A percentile compares a stretch with the other conserved stretches of the same genome.
Evolutionary conservation across 2,329 filamentous ascomycete genomes (phyloP).

Genomic region (Pyrenochaeta sp.): DNA sequence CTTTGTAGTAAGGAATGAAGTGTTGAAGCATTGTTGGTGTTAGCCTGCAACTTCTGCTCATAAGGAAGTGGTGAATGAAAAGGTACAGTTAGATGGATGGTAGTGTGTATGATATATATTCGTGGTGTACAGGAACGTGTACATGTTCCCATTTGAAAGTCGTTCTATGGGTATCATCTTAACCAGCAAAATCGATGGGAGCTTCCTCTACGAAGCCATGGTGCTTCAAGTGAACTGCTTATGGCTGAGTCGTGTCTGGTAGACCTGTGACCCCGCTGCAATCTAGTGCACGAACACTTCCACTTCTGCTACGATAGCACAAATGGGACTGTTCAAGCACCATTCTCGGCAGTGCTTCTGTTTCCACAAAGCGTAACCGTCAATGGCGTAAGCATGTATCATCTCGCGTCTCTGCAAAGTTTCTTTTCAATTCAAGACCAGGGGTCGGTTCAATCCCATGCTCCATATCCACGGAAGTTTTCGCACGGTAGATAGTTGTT

Average conservation of each 20-base stretch:
- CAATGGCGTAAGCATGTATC: neutral
- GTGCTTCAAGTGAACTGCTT: too few relatives aligned
- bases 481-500: conserved; percentile 49
- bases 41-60: neutral
- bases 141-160: too few relatives aligned
- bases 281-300: neutral
- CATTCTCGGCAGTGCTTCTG: neutral
- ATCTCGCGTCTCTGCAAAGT: neutral
- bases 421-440: neutral
- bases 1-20: neutral
- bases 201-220: too few relatives aligned
- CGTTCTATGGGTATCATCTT: too few relatives aligned
- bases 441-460: neutral
- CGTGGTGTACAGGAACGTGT: too few relatives aligned
- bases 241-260: too few relatives aligned
- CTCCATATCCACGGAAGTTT: conserved; percentile 39
- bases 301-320: neutral
- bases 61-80: too few relatives aligned
- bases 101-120: too few relatives aligned
- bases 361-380: neutral
- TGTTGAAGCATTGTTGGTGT: neutral
- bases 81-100: too few relatives aligned
- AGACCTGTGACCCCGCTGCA: neutral
- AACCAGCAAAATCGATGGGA: too few relatives aligned
- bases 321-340: neutral